Percentiles rank a stretch among this genome's conserved stretches.
Conservation (phyloP, 768 basidiomycete genomes). For the Naganishia randhawae region DNA sequence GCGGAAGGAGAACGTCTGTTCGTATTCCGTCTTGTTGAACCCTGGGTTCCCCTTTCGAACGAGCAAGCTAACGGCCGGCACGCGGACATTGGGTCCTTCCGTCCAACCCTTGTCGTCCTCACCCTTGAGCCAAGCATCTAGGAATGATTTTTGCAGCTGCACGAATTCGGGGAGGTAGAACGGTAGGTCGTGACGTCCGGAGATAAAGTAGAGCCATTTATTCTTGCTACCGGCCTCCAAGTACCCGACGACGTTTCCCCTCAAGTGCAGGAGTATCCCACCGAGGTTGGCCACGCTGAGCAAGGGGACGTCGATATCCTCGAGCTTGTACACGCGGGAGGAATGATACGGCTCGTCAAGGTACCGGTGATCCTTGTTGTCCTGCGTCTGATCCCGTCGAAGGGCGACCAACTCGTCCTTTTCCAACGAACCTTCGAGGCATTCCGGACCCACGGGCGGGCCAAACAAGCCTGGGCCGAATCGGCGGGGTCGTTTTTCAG, state of each 20-base stretch:
- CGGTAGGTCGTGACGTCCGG: constrained; percentile 41
- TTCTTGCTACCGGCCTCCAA: constrained; percentile 36
- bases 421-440: constrained; percentile 33
- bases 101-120: constrained; percentile 34
- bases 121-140: constrained; percentile 38
- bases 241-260: constrained; percentile 42
- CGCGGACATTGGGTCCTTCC: constrained; percentile 32
- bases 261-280: constrained; percentile 38
- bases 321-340: constrained; percentile 34
- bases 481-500: constrained; percentile 17
- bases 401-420: constrained; percentile 31
- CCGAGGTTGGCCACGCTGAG: constrained; percentile 42
- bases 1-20: constrained; percentile 35
- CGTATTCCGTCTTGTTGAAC: constrained; percentile 39
- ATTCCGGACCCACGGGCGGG: constrained; percentile 29
- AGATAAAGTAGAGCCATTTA: constrained; percentile 44
- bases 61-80: constrained; percentile 38
- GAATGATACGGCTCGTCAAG: constrained; percentile 37
- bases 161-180: constrained; percentile 41
- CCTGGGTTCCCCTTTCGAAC: constrained; percentile 41
- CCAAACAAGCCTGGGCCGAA: constrained; percentile 27
- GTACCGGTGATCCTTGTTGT: constrained; percentile 34
- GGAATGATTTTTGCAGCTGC: constrained; percentile 35
- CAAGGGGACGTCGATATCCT: constrained; percentile 37
- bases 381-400: constrained; percentile 35